Conservation (phyloP, 768 basidiomycete genomes). For the Termitomyces sp. region DNA sequence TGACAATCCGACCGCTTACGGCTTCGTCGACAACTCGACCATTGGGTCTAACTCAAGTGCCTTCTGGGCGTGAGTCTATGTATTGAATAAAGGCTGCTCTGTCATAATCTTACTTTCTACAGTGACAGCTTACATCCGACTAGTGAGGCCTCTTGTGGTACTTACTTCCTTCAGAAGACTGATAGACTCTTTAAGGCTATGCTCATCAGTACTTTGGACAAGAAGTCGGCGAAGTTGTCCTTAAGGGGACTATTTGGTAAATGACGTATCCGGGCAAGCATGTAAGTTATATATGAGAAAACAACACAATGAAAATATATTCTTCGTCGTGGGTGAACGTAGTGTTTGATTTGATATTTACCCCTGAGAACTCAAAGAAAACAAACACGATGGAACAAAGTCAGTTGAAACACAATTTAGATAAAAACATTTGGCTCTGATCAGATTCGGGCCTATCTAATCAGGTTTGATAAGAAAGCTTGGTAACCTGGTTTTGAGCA, state of each 20-base stretch:
- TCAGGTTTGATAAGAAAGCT: too few relatives aligned
- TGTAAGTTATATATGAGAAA: too few relatives aligned
- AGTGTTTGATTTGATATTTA: too few relatives aligned
- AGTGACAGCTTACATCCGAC: constrained; percentile 54
- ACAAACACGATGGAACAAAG: too few relatives aligned
- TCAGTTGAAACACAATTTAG: too few relatives aligned
- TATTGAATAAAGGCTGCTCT: background rate
- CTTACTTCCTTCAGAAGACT: background rate
- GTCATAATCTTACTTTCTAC: background rate
- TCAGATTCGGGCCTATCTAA: too few relatives aligned
- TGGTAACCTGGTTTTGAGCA: too few relatives aligned
- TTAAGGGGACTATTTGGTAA: constrained; percentile 22
- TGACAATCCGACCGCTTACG: constrained; percentile 23
- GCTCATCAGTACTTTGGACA: constrained; percentile 33
- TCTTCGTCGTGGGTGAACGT: too few relatives aligned
- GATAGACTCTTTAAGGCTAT: background rate
- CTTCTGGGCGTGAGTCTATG: constrained; percentile 49
- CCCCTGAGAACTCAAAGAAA: too few relatives aligned
- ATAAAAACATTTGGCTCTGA: too few relatives aligned
- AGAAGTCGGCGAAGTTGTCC: constrained; percentile 19
- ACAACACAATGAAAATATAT: too few relatives aligned
- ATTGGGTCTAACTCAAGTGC: constrained; percentile 34
- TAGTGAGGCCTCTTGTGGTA: constrained; percentile 25
- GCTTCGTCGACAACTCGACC: constrained; percentile 45
- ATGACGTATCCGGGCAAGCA: background rate